A percentile compares a stretch with the other conserved stretches of the same genome.
Conservation (phyloP, 345 rosid species). For the Eucalyptus curtisii region DNA sequence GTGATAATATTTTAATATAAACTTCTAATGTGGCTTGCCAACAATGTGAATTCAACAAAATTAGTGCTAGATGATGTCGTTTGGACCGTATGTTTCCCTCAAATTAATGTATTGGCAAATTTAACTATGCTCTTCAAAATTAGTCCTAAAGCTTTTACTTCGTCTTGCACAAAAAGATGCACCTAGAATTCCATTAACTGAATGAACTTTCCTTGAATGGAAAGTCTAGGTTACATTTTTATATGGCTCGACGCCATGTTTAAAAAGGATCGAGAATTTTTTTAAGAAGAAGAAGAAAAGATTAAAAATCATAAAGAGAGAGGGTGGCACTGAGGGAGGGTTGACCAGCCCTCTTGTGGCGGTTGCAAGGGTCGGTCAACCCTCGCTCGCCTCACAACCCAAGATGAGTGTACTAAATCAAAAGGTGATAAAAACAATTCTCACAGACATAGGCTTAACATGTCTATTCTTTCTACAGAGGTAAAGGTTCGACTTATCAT, state of each 20-base stretch:
- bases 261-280: not conserved
- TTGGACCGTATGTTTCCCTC: not conserved
- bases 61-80: not conserved
- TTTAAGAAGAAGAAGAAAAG: not conserved
- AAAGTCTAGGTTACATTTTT: not conserved
- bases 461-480: not conserved
- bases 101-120: not conserved
- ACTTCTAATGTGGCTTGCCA: not conserved
- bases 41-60: not conserved
- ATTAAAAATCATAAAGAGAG: not conserved
- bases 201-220: not conserved
- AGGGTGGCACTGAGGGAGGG: not conserved
- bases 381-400: not conserved
- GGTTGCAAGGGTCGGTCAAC: not conserved
- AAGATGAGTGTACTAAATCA: not conserved
- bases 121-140: no score
- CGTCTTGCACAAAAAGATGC: not conserved
- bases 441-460: not conserved
- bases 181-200: not conserved
- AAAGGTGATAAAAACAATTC: not conserved
- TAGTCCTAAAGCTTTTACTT: not conserved
- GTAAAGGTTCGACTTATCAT: not conserved
- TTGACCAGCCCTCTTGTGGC: not conserved
- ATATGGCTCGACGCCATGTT: not conserved
- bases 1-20: not conserved